phyloP scores from a whole-genome alignment of 2,329 filamentous ascomycete species.

The Pseudogymnoascus sp. region DNA sequence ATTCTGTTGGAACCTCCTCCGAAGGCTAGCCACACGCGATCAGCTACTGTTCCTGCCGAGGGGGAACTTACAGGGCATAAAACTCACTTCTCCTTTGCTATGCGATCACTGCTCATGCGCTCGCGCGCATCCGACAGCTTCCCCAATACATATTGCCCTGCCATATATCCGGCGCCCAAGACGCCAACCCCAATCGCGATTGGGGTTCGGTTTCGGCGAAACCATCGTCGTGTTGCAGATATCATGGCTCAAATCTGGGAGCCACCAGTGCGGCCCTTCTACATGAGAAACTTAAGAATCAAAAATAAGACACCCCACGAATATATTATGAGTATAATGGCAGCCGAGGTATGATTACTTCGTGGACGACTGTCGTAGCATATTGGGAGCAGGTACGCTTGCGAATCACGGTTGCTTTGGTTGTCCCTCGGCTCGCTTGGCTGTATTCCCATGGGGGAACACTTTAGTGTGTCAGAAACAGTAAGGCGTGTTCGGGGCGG shows the following conservation, averaged over 20 bases:
- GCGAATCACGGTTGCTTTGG: slow-evolving; percentile 4
- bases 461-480: not conserved
- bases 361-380: not conserved
- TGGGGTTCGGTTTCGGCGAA: slow-evolving; percentile 83
- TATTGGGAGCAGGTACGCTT: not conserved
- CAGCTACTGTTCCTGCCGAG: slow-evolving; percentile 11
- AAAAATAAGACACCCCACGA: not conserved
- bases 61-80: not conserved
- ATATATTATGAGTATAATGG: not conserved
- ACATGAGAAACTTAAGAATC: slow-evolving; percentile 1
- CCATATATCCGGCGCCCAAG: slow-evolving; percentile 82
- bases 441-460: not conserved
- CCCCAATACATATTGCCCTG: slow-evolving; percentile 81
- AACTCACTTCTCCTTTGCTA: slow-evolving; percentile 88
- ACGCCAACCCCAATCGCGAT: slow-evolving; percentile 83
- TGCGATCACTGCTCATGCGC: slow-evolving; percentile 92
- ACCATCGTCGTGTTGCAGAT: slow-evolving; percentile 75
- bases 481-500: not conserved
- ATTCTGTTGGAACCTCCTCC: slow-evolving; percentile 95
- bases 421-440: slow-evolving; percentile 8
- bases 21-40: slow-evolving; percentile 52
- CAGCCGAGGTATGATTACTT: slow-evolving; percentile 2
- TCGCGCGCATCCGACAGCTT: slow-evolving; percentile 92
- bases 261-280: slow-evolving; percentile 8
- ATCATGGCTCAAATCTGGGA: slow-evolving; percentile 40